These are phyloP conservation scores for Trichophyton equinum DNA, from an alignment of 2,329 filamentous ascomycete genomes.

Conservation along the genomic window DNA sequence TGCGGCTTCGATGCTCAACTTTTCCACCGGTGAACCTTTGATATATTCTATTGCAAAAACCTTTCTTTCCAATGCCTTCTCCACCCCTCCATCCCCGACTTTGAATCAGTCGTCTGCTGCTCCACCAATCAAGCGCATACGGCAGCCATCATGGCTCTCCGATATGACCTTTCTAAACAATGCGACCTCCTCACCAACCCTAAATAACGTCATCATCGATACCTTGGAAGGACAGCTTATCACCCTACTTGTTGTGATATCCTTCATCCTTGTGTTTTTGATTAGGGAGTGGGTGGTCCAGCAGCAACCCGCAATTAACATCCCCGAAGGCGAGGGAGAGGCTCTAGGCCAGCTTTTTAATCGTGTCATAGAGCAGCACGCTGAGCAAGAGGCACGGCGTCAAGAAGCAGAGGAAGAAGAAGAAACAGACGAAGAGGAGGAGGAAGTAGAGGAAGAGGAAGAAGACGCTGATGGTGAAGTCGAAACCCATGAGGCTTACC, in stretches of 20 bases:
- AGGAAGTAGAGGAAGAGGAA: conserved; percentile 12
- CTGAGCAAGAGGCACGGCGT: background rate
- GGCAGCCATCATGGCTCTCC: conserved; percentile 43
- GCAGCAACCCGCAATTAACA: conserved; percentile 85
- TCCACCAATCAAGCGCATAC: conserved; percentile 22
- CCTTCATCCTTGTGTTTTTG: conserved; percentile 91
- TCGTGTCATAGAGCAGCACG: conserved; percentile 1
- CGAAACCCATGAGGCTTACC: background rate
- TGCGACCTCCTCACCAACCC: conserved; percentile 52
- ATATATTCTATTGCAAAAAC: conserved; percentile 37
- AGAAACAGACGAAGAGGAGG: background rate
- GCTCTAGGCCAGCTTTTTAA: conserved; percentile 38
- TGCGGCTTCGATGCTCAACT: conserved; percentile 30
- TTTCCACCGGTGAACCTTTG: conserved; percentile 33
- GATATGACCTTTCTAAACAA: conserved; percentile 43
- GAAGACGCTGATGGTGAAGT: background rate
- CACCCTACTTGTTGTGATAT: conserved; percentile 78
- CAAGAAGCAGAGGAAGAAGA: conserved; percentile 9
- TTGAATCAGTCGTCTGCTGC: conserved; percentile 18
- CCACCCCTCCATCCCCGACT: conserved; percentile 19
- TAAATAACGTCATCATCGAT: conserved; percentile 71
- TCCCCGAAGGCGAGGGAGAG: conserved; percentile 45
- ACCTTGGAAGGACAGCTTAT: conserved; percentile 88
- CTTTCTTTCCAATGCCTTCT: conserved; percentile 26
- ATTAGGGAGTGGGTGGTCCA: conserved; percentile 98